A percentile compares a stretch with the other conserved stretches of the same genome.
Conservation (phyloP, 192 early-diverging fungal genomes). For the Helicostylum pulchrum region DNA sequence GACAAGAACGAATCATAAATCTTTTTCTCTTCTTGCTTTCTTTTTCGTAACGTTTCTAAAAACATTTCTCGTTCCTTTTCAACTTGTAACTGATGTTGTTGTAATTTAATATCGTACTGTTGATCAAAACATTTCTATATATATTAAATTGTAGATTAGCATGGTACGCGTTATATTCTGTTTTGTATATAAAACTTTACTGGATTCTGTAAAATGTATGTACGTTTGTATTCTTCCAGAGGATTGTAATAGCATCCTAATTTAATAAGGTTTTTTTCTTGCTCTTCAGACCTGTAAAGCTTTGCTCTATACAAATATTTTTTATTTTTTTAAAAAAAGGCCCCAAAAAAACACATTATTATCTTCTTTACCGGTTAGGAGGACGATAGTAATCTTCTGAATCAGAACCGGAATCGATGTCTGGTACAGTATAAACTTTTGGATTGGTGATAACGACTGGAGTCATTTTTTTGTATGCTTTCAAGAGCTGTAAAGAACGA, state of each 20-base stretch:
- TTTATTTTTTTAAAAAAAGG: neutral
- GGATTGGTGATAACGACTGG: constrained; percentile 6
- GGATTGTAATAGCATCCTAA: neutral
- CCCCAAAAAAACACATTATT: neutral
- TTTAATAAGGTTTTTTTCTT: neutral
- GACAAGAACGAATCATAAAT: neutral
- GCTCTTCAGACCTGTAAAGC: neutral
- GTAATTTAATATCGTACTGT: neutral
- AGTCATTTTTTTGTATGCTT: too few species aligned
- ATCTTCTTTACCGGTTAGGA: neutral
- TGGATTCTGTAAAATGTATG: neutral
- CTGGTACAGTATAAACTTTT: neutral
- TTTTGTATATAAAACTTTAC: too few species aligned
- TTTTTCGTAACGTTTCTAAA: neutral
- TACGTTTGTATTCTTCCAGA: constrained; percentile 1
- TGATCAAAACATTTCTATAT: constrained; percentile 5
- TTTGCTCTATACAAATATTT: too few species aligned
- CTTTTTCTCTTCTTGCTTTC: neutral
- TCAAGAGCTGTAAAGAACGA: too few species aligned
- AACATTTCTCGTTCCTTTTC: neutral
- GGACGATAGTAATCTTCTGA: neutral
- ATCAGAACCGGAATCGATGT: constrained; percentile 16
- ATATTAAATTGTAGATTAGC: too few species aligned
- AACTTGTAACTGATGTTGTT: neutral
- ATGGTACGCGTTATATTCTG: neutral